These are phyloP conservation scores for Letharia lupina DNA, from an alignment of 495 filamentous ascomycete species.

Conservation along the genomic window DNA sequence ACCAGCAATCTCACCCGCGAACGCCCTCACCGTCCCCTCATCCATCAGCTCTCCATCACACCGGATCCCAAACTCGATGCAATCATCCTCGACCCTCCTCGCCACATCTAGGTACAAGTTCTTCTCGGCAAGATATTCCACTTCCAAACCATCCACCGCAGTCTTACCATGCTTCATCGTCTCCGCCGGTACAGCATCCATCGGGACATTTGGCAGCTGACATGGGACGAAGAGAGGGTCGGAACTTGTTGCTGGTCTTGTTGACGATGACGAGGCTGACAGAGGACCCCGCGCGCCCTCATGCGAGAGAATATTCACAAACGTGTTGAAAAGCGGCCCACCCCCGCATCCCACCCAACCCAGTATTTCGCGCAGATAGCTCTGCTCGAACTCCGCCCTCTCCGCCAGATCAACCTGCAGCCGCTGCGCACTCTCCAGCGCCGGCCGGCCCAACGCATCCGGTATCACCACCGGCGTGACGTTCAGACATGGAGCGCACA, in stretches of 20 bases:
- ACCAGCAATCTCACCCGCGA: conserved; percentile 24
- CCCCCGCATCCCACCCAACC: conserved; percentile 17
- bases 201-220: background rate
- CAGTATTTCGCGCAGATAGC: conserved; percentile 26
- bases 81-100: conserved; percentile 25
- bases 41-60: conserved; percentile 27
- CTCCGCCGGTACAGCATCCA: conserved; percentile 3
- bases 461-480: conserved; percentile 27
- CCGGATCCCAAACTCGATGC: conserved; percentile 29
- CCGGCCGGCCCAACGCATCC: conserved; percentile 6
- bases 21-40: conserved; percentile 22
- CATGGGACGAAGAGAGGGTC: background rate
- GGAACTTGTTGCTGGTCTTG: background rate
- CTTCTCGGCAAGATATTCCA: conserved; percentile 24
- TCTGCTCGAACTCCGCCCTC: conserved; percentile 31
- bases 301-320: conserved; percentile 33
- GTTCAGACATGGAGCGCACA: conserved; percentile 30
- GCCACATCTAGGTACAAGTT: conserved; percentile 32
- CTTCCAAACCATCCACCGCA: conserved; percentile 25
- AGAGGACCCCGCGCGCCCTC: background rate
- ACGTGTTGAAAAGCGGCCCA: conserved; percentile 30
- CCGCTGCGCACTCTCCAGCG: conserved; percentile 3
- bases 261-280: background rate
- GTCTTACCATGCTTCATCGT: conserved; percentile 14
- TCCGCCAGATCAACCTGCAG: conserved; percentile 29